Evolutionary conservation across 1,139 yeast species (phyloP), one percentile per base, ranked within the genome.

Genomic region (Saccharomyces hybrid): DNA sequence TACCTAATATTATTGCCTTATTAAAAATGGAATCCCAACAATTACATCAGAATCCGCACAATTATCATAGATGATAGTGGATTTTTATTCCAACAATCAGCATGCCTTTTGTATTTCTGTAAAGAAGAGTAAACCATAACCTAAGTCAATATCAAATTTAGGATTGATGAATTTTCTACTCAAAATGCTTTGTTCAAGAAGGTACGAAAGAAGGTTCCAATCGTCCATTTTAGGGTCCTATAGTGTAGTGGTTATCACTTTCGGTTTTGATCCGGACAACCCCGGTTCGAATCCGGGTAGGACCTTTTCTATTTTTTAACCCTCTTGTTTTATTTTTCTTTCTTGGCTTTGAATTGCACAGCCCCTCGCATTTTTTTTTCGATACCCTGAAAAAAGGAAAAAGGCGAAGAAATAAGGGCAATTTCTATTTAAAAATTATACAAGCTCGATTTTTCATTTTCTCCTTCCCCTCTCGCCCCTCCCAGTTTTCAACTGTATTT

Each of bases 221-320:
- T 6, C 38, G 16, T 16, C 29, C 5, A 46, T 46, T 26, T 11
- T 27, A 27, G 6, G 52, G 52, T 50, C 28, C 49, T 78, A 78
- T 79, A 78, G 82, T 79, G 82, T 79, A 79, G 82, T 78, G 82
- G 83, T 79, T 77, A 79, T 79, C 82, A 79, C 83, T 75, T 75
- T 78, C 81, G 82, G 82, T 78, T 79, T 78, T 79, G 82, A 78
- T 84, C 89, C 90, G 83, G 75, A 78, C 82, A 83, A 86, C 91
- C 89, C 89, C 90, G 86, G 91, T 85, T 86, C 91, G 91, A 85
- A 83, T 83, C 91, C 90, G 90, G 90, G 89, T 82, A 82, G 83
- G 89, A 84, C 89, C 89, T 84, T 65, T 76, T 76, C 75, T 70
- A 4, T 25, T 8, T 38, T 19, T 38, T 38, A 38, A 38, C 44